Evolutionary conservation across 306 rosid species (phyloP), one percentile per base, ranked within the genome.

Genomic region (Malus sylvestris): DNA sequence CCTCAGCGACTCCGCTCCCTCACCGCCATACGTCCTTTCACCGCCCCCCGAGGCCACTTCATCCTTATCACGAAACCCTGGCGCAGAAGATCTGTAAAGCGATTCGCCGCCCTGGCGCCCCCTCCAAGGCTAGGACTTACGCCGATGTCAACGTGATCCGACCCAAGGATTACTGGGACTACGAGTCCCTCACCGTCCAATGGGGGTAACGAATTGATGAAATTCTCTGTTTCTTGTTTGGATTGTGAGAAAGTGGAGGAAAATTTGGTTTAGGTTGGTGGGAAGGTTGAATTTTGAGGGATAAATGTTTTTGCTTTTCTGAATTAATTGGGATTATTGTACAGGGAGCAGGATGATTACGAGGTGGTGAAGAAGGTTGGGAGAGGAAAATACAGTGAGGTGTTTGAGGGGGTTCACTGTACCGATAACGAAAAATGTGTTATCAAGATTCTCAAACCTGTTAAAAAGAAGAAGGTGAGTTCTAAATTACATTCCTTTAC

Each of bases 301-400:
- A 1, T 16, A 51, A 51, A 51, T 62, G 57, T 63, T n/a, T 49
- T 49, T 30, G 23, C 15, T 9, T 49, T 63, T 22, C n/a, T 8
- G 46, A 45, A 68, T 19, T 79, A 66, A 10, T 61, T 60, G 14
- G 76, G 72, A 46, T 67, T 20, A 35, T 61, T 20, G 55, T 75
- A 42, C 89, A 91, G 98, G 78, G 98, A 91, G 84, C 98, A 93
- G 75, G 98, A 93, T 80, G 97, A 91, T 80, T 93, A 93, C 67
- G 98, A 93, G 90, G 98, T 93, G 60, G 95, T 91, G 85, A 89
- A 93, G 89, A 93, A 93, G 87, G 97, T 93, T 13, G 98, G 98
- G 66, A 93, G 98, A 65, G 98, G 98, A 67, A 91, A 93, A 72
- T 93, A 93, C 91, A 93, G 98, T 82, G 98, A 93, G 87, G 98